Percentiles rank a stretch among this genome's conserved stretches.
Evolutionary conservation across 768 basidiomycete genomes (phyloP).

Genomic region (Pholiota molesta): DNA sequence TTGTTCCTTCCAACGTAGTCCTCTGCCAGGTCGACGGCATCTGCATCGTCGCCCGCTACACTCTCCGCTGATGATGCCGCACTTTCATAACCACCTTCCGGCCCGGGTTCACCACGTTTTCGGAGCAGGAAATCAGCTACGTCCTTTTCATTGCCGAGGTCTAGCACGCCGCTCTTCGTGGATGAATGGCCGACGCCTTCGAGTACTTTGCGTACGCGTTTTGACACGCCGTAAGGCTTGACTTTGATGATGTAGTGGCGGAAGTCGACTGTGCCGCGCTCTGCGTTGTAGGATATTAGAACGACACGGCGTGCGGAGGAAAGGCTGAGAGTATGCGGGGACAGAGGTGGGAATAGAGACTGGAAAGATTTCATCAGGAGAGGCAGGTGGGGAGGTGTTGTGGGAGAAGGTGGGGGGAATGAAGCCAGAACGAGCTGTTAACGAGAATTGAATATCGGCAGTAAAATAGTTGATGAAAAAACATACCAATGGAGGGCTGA

Average conservation of each 20-base stretch:
- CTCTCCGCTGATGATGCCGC: constrained; percentile 83
- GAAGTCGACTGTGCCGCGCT: constrained; percentile 85
- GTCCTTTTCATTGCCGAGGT: constrained; percentile 90
- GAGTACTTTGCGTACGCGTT: constrained; percentile 85
- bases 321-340: constrained; percentile 76
- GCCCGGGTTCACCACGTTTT: constrained; percentile 60
- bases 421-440: constrained; percentile 88
- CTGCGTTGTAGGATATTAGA: constrained; percentile 87
- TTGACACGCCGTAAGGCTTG: constrained; percentile 92
- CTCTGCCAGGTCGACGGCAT: constrained; percentile 81
- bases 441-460: constrained; percentile 2
- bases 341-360: constrained; percentile 91
- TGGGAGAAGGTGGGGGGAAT: constrained; percentile 74
- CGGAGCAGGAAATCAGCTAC: constrained; percentile 93
- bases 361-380: constrained; percentile 97
- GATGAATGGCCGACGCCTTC: constrained; percentile 52
- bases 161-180: constrained; percentile 50
- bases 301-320: constrained; percentile 94
- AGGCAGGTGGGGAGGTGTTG: constrained; percentile 80
- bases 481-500: constrained; percentile 88
- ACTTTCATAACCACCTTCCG: constrained; percentile 76
- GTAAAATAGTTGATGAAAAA: neutral
- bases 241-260: constrained; percentile 96
- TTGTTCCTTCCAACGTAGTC: constrained; percentile 97
- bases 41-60: constrained; percentile 83